Conservation (phyloP, 768 basidiomycete species). For the Lactarius trivialis region DNA sequence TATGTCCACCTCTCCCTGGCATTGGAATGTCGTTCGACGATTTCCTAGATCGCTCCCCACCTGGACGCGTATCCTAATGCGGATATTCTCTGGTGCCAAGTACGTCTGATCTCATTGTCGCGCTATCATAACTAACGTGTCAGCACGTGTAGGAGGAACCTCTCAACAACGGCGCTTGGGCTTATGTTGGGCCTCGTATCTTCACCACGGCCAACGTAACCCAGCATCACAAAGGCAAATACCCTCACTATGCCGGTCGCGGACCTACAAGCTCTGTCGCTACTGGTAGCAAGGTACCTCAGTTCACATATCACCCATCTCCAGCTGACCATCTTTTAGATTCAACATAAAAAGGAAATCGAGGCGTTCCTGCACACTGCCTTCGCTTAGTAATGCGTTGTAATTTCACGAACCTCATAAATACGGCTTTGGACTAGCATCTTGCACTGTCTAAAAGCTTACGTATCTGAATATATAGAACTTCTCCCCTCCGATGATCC, state of each 20-base stretch:
- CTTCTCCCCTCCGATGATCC: not conserved
- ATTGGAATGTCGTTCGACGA: constrained; percentile 2
- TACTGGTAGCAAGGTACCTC: constrained; percentile 78
- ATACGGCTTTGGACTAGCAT: constrained; percentile 1
- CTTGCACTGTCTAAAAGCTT: not conserved
- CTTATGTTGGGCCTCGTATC: constrained; percentile 88
- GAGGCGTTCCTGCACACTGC: constrained; percentile 63
- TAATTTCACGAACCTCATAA: not conserved
- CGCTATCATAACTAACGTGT: not conserved
- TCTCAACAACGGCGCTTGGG: constrained; percentile 96
- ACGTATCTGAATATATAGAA: constrained; percentile 10
- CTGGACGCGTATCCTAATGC: constrained; percentile 97
- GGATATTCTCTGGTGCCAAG: constrained; percentile 88
- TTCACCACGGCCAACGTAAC: constrained; percentile 91
- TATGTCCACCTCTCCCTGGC: constrained; percentile 33
- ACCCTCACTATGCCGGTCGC: constrained; percentile 87
- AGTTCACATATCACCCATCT: not conserved
- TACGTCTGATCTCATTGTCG: constrained; percentile 26
- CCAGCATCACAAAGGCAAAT: constrained; percentile 84
- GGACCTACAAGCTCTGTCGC: constrained; percentile 89
- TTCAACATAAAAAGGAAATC: constrained; percentile 87
- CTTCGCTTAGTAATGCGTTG: constrained; percentile 33
- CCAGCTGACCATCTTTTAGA: constrained; percentile 33
- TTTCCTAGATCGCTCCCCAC: constrained; percentile 73
- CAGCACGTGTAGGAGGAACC: constrained; percentile 67